Evolutionary conservation across 345 rosid genomes (phyloP).

Genomic region (Chamaenerion angustifolium): DNA sequence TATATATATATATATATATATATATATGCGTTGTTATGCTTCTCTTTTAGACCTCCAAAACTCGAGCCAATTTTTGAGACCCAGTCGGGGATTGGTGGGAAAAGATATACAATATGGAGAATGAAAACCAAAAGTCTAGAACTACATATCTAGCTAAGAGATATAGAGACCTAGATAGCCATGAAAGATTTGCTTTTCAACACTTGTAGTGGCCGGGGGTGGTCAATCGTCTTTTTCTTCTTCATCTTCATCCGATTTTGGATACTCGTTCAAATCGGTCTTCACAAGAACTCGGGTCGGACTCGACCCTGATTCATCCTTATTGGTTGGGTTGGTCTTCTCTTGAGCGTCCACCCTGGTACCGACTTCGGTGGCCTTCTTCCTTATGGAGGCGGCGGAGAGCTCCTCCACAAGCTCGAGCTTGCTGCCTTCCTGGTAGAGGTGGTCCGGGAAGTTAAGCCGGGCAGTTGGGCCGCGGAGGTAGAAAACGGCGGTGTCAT

Average conservation of each 20-base stretch:
- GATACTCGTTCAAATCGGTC: conserved; percentile 33
- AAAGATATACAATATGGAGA: no score
- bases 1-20: no score
- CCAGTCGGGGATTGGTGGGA: no score
- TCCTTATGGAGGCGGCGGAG: conserved; percentile 25
- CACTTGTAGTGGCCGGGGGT: neutral
- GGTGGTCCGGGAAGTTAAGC: conserved; percentile 33
- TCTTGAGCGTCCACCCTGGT: conserved; percentile 26
- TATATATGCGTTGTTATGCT: no score
- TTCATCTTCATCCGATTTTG: no score
- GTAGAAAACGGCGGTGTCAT: conserved; percentile 38
- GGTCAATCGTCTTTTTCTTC: conserved; percentile 15
- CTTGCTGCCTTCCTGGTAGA: conserved; percentile 9
- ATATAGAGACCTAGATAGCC: no score
- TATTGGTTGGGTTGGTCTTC: conserved; percentile 7
- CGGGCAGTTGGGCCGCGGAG: conserved; percentile 38
- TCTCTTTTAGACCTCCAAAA: no score
- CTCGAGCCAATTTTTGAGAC: no score
- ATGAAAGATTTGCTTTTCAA: no score
- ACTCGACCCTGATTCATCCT: neutral
- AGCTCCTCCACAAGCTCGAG: conserved; percentile 9
- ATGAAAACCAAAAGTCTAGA: no score
- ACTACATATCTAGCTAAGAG: no score
- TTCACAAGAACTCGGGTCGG: conserved; percentile 6
- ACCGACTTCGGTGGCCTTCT: conserved; percentile 35